Base-by-base conservation (phyloP, 1,139 yeast species). In the Geotrichum carabidarum region DNA sequence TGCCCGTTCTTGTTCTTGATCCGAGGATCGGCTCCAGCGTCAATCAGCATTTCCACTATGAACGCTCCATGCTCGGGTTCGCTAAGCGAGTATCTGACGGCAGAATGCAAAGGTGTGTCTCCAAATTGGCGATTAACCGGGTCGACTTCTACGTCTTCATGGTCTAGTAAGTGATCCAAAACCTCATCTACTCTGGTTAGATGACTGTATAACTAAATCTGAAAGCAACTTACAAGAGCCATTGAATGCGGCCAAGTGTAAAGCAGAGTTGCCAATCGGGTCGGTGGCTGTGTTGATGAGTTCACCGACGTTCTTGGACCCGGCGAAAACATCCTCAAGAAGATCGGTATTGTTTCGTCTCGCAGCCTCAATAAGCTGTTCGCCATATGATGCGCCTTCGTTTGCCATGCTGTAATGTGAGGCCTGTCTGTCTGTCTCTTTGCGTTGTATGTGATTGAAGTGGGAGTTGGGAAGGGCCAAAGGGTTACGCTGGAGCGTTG, bases 71-170 rank as follows among this genome's bases (percentile, higher is more conserved):
- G 93, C 58, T 87, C 97, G 0, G 93, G 86, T 66, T 93, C 97
- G 14, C 80, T 81, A 47, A 74, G 74, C 27, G 91, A 77, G 66
- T 86, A 90, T 61, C 80, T 80, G 11, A 85, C 96, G 2, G 96
- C 95, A 61, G 80, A 74, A 71, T 93, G 98, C 62, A 93, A 77
- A 9, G 99, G 98, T 1, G 98, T 89, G 60, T 88, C 91, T 37
- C 90, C 90, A 51, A 83, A 86, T 45, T 79, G 62, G 44, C 83
- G 75, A 68, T 87, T 87, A 48, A 73, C 69, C 0, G 95, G 93
- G 67, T 93, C 96, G 44, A 91, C 83, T 63, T 90, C 96, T 27
- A 91, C 91, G 1, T 95, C 97, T 59, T 87, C 95, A 56, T 85
- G 83, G 68, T 93, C 98, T 59, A 93, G 76, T 32, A 93, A 74